Percentiles rank a stretch among this genome's conserved stretches.
phyloP scores from a whole-genome alignment of 306 rosid genomes.

The Prunus salicina region DNA sequence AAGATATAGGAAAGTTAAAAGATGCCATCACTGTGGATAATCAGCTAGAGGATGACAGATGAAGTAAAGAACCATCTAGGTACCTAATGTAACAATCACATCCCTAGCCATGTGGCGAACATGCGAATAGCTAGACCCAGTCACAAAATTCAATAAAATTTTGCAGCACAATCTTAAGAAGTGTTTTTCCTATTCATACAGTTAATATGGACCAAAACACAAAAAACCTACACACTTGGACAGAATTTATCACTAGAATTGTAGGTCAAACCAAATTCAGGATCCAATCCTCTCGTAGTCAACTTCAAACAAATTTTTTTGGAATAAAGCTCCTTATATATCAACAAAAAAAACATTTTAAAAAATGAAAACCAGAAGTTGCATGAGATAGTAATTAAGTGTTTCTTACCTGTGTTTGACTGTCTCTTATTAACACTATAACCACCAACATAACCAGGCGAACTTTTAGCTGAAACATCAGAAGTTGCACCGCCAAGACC shows the following conservation, averaged over 20 bases:
- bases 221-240: not conserved
- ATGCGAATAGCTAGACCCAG: not conserved
- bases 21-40: not conserved
- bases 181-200: not conserved
- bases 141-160: not conserved
- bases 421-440: constrained; percentile 93
- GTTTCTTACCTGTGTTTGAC: constrained; percentile 87
- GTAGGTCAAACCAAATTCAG: not conserved
- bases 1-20: not conserved
- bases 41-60: not conserved
- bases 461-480: constrained; percentile 71
- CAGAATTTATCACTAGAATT: not conserved
- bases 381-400: constrained; percentile 21
- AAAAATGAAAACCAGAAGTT: constrained; percentile 1
- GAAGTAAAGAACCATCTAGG: not conserved
- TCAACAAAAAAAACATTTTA: not conserved
- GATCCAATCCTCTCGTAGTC: not conserved
- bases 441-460: constrained; percentile 94
- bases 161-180: not conserved
- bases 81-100: not conserved
- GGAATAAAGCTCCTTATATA: not conserved
- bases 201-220: not conserved
- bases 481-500: constrained; percentile 75
- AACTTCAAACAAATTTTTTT: not conserved
- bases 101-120: not conserved